These are phyloP conservation scores for Nannizziopsis arthrosporioides DNA, from an alignment of 2,329 filamentous ascomycete species.

Conservation along the genomic window DNA sequence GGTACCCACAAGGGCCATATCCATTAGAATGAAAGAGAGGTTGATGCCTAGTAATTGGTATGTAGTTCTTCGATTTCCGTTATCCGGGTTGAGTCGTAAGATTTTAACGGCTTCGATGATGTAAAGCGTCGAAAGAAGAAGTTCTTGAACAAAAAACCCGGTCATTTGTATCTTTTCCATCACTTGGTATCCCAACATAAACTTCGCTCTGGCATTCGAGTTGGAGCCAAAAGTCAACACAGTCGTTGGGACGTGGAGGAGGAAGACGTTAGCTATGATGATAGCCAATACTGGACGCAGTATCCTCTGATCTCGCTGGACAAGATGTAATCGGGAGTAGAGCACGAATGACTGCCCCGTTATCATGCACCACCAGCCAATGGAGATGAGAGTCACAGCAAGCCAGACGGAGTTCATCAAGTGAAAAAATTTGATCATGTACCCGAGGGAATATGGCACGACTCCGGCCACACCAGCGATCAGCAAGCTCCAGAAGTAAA, in stretches of 20 bases:
- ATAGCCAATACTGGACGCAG: slow-evolving; percentile 26
- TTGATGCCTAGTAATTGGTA: slow-evolving; percentile 41
- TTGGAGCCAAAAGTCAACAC: slow-evolving; percentile 27
- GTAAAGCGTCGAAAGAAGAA: slow-evolving; percentile 39
- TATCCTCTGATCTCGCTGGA: slow-evolving; percentile 23
- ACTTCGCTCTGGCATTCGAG: slow-evolving; percentile 12
- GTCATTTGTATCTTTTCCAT: slow-evolving; percentile 41
- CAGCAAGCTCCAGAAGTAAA: slow-evolving; percentile 43
- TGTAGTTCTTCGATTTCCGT: slow-evolving; percentile 36
- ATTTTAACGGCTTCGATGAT: slow-evolving; percentile 45
- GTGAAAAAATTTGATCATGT: slow-evolving; percentile 38
- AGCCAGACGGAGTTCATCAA: slow-evolving; percentile 35
- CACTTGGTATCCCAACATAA: slow-evolving; percentile 25
- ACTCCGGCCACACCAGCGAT: slow-evolving; percentile 35
- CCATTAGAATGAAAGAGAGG: slow-evolving; percentile 37
- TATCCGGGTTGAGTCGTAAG: slow-evolving; percentile 36
- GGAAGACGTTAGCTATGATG: slow-evolving; percentile 28
- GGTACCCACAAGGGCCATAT: slow-evolving; percentile 33
- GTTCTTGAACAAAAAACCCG: slow-evolving; percentile 40
- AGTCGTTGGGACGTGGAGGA: slow-evolving; percentile 28
- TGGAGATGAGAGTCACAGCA: slow-evolving; percentile 22
- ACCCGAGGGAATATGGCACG: slow-evolving; percentile 37
- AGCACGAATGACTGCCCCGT: slow-evolving; percentile 32
- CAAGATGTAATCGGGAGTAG: slow-evolving; percentile 32
- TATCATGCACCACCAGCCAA: slow-evolving; percentile 30